Conservation (phyloP, 2,329 filamentous ascomycete species). For the Sporothrix variecibatus region DNA sequence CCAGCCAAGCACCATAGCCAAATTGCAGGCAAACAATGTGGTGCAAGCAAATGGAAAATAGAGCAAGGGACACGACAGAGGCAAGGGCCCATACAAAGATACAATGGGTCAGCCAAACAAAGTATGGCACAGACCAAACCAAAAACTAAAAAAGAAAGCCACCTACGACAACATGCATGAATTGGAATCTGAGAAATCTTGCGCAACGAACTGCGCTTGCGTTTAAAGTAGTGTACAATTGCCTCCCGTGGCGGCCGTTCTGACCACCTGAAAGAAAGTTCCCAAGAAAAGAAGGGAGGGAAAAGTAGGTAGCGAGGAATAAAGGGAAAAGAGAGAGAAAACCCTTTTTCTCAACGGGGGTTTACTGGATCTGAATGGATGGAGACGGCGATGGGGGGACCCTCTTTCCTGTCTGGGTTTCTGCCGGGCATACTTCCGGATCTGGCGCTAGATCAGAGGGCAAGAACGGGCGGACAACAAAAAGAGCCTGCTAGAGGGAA, state of each 20-base stretch:
- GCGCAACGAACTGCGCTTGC: background rate
- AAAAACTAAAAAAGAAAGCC: background rate
- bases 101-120: background rate
- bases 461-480: background rate
- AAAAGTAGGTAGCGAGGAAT: background rate
- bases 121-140: background rate
- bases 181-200: background rate
- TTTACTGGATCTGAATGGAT: background rate
- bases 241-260: background rate
- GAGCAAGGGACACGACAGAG: background rate
- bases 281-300: background rate
- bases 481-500: background rate
- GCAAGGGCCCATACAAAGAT: background rate
- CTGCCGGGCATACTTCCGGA: slow-evolving; percentile 8
- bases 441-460: background rate
- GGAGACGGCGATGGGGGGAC: background rate
- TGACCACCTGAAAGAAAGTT: background rate
- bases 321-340: too few species aligned
- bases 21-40: background rate
- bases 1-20: background rate
- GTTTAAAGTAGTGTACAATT: background rate
- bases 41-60: background rate
- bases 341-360: too few species aligned
- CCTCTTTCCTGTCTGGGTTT: background rate
- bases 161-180: background rate